A percentile compares a stretch with the other conserved stretches of the same genome.
Conservation (phyloP, 75 land plant species). For the Larix kaempferi region DNA sequence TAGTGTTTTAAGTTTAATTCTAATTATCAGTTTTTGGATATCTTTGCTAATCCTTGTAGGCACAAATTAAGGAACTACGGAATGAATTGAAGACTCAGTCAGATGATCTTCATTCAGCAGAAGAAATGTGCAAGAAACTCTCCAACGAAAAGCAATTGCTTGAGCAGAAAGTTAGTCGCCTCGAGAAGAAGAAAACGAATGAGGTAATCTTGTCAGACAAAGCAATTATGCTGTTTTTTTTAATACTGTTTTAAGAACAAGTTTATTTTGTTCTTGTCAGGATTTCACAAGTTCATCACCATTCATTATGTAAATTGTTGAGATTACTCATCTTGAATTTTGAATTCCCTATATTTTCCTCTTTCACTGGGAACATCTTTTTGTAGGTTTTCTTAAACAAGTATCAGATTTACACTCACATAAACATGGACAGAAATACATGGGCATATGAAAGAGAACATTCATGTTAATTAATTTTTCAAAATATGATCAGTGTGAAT, state of each 20-base stretch:
- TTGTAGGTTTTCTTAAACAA: not conserved
- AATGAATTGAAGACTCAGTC: constrained; percentile 56
- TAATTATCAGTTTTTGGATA: not conserved
- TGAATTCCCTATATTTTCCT: not conserved
- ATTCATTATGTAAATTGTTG: not conserved
- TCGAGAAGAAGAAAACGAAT: constrained; percentile 64
- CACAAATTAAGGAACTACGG: constrained; percentile 51
- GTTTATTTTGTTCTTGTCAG: not conserved
- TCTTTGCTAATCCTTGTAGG: constrained; percentile 9
- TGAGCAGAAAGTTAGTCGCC: constrained; percentile 68
- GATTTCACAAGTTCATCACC: not conserved
- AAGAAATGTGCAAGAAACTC: constrained; percentile 59
- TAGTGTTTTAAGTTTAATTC: not conserved
- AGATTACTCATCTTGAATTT: not conserved
- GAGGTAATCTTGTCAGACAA: constrained; percentile 41
- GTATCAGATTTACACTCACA: too few species aligned
- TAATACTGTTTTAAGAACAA: not conserved
- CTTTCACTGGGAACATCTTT: not conserved
- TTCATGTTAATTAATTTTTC: too few species aligned
- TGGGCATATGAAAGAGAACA: too few species aligned
- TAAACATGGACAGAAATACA: too few species aligned
- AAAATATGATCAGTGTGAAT: too few species aligned
- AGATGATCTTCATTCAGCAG: constrained; percentile 53
- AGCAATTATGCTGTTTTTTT: not conserved
- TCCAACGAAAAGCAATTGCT: constrained; percentile 65